Evolutionary conservation across 208 protist species (phyloP), one percentile per base, ranked within the genome.

Genomic region (Strigomonas galati): DNA sequence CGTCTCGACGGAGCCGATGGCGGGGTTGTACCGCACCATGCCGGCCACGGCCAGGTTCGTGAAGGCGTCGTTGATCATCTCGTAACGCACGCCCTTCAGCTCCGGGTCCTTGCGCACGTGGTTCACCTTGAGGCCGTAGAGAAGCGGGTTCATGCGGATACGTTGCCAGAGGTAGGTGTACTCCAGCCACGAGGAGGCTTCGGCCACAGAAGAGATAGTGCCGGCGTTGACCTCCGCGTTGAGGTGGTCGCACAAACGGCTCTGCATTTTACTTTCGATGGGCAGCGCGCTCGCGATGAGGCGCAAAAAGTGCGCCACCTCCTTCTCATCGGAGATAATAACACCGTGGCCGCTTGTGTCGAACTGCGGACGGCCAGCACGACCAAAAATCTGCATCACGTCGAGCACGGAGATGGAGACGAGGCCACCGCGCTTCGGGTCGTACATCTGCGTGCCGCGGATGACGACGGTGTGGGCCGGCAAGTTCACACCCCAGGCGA

Each of bases 401-500:
- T 99, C 98, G 12, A 99, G 82, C n/a, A 99, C 97, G 49, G 97
- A 98, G 35, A 99, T 88, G 51, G 99, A 98, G 1, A 98, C 93
- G 51, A 97, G 94, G 28, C 84, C 82, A 77, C 97, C 95, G 55
- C 92, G 85, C 76, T 98, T 97, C 44, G 96, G 79, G 76, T 98
- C 93, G 40, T 17, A 98, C 56, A 98, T 71, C 65, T 97, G 79
- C 27, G 95, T 98, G 43, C 95, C 99, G 65, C 99, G 98, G 82
- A 99, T 99, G 40, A 99, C 87, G 30, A 99, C 98, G 7, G 97
- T 98, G 77, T 99, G 98, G 2, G 98, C 98, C 9, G 99, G 99
- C 27, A 99, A 72, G 82, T 99, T 99, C 24, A 99, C 98, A 77
- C 99, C 99, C 98, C 98, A 99, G 30, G 99, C 99, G 21, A 99